Evolutionary conservation across 2,329 filamentous ascomycete species (phyloP).

Genomic region (Alternaria panax): DNA sequence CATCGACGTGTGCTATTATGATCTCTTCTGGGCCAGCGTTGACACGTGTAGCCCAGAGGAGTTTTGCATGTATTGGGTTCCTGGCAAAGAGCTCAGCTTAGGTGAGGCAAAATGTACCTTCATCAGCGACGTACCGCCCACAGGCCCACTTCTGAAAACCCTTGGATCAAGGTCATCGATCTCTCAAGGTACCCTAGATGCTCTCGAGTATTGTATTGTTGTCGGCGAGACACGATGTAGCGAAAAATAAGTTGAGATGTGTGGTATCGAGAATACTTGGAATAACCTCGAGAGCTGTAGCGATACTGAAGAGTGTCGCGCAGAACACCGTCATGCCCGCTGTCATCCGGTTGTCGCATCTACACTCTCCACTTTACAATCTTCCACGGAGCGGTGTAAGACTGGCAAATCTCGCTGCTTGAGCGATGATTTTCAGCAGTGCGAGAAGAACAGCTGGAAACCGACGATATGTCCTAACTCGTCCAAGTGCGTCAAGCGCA

Average conservation of each 20-base stretch:
- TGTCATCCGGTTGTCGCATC: not conserved
- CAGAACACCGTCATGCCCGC: not conserved
- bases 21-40: not conserved
- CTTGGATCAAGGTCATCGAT: not conserved
- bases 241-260: not conserved
- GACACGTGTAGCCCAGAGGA: not conserved
- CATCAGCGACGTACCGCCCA: not conserved
- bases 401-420: not conserved
- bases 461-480: not conserved
- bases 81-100: not conserved
- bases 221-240: not conserved
- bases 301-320: not conserved
- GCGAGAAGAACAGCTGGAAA: conserved; percentile 1
- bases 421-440: not conserved
- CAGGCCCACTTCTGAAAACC: not conserved
- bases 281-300: not conserved
- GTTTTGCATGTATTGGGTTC: not conserved
- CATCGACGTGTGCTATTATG: not conserved
- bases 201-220: not conserved
- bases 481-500: not conserved
- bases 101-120: not conserved
- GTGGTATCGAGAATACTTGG: not conserved
- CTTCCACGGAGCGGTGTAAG: not conserved
- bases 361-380: not conserved
- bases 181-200: not conserved